A percentile compares a stretch with the other conserved stretches of the same genome.
phyloP scores from a whole-genome alignment of 2,329 filamentous ascomycete species.

The Alternaria sp. region DNA sequence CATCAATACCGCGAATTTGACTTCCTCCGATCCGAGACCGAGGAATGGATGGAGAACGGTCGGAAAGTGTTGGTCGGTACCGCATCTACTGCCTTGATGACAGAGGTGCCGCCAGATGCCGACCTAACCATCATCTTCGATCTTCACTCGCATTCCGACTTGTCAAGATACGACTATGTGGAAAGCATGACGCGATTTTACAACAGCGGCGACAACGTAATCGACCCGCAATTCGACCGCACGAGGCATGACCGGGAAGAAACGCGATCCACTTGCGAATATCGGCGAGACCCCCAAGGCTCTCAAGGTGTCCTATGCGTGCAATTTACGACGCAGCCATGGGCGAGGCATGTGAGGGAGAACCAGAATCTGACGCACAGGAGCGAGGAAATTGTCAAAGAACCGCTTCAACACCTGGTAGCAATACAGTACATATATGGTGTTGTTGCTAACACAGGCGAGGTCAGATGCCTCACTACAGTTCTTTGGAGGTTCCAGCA shows the following conservation, averaged over 20 bases:
- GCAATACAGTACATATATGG: conserved; percentile 54
- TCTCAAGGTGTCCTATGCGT: conserved; percentile 34
- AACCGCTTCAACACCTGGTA: conserved; percentile 46
- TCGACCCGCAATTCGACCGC: conserved; percentile 32
- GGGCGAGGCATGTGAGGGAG: conserved; percentile 50
- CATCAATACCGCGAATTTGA: conserved; percentile 43
- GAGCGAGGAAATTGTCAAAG: conserved; percentile 35
- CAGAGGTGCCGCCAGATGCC: conserved; percentile 43
- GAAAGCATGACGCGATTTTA: conserved; percentile 46
- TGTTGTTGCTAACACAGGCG: conserved; percentile 30
- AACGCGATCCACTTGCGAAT: conserved; percentile 30
- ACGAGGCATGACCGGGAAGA: conserved; percentile 28
- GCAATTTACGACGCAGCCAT: conserved; percentile 52
- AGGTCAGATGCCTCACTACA: conserved; percentile 39
- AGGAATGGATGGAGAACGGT: conserved; percentile 27
- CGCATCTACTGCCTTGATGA: conserved; percentile 51
- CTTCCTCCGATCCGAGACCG: conserved; percentile 28
- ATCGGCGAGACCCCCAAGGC: conserved; percentile 20
- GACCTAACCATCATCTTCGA: conserved; percentile 42
- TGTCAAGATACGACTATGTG: conserved; percentile 37
- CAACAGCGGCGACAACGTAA: conserved; percentile 31
- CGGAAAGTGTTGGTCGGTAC: conserved; percentile 51
- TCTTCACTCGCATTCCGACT: conserved; percentile 43
- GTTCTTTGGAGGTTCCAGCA: conserved; percentile 51
- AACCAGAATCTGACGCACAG: conserved; percentile 30